Conservation (phyloP, 2,329 filamentous ascomycete genomes). For the Hypoxylon sp. region DNA sequence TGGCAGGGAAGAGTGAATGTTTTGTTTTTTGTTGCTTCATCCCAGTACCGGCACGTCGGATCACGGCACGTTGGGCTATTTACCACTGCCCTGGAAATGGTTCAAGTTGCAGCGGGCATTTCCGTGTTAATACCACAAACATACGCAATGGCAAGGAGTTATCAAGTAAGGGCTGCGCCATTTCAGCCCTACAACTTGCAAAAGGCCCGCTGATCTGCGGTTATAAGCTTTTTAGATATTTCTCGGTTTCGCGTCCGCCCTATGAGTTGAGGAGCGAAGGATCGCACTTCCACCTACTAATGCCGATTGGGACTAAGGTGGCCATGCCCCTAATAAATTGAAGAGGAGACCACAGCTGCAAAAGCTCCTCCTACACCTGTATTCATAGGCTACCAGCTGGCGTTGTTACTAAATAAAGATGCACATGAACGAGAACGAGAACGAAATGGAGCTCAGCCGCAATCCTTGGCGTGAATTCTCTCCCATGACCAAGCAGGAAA, state of each 20-base stretch:
- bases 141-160: not conserved
- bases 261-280: not conserved
- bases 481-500: not conserved
- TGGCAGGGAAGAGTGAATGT: too few species aligned
- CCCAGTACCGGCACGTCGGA: too few species aligned
- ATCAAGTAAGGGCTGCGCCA: not conserved
- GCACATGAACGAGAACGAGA: slow-evolving; percentile 2
- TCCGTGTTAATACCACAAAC: too few species aligned
- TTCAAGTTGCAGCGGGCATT: too few species aligned
- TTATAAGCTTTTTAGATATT: too few species aligned
- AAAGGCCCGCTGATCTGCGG: too few species aligned
- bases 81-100: too few species aligned
- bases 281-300: not conserved
- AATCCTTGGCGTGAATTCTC: not conserved
- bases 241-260: slow-evolving; percentile 6
- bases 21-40: too few species aligned
- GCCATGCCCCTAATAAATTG: not conserved
- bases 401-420: not conserved
- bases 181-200: slow-evolving; percentile 11
- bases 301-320: not conserved
- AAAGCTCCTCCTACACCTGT: not conserved
- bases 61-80: too few species aligned
- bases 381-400: not conserved
- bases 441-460: too few species aligned
- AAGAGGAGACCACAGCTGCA: not conserved